Evolutionary conservation across 2,329 filamentous ascomycete species (phyloP), one percentile per base, ranked within the genome.

Genomic region (Colletotrichum sp.): DNA sequence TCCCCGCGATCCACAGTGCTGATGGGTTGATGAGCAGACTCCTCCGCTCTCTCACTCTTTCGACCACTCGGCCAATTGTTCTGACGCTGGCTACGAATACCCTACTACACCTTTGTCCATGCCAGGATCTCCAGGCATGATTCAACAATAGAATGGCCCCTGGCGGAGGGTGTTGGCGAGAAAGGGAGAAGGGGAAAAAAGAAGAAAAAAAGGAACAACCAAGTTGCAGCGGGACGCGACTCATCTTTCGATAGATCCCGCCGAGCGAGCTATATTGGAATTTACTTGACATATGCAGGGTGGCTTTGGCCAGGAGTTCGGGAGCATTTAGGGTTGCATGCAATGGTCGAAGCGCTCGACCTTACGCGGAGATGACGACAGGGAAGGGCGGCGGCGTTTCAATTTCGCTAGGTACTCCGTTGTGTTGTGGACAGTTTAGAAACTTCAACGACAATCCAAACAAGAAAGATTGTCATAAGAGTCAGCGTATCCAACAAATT

Each of bases 21-120:
- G 88, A 90, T 87, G 84, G 84, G 83, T 85, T 80, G 75, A 73
- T 81, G 84, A 79, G 80, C 87, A 96, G 94, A 95, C 94, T 84
- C 94, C 94, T 86, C 93, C 94, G 82, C 91, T 95, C 80, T 94
- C 93, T 81, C 93, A 94, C 83, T 93, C 92, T 32, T 94, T 92
- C 84, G 93, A 94, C 81, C 90, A 92, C 83, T 95, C 93, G 69
- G 87, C 90, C 77, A 89, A 87, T 81, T 92, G 91, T 83, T 93
- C 91, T 36, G 91, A 93, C 80, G 86, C 89, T 77, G 89, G 90
- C 74, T 92, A 90, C 82, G 90, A 92, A 78, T 93, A 93, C 85
- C 93, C 93, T 49, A 91, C 90, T 59, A 95, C 94, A 69, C 94
- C 94, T 77, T 86, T 94, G 78, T 95, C 93, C n/a, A 93, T 95